These are phyloP conservation scores for Xylaria curta DNA, from an alignment of 495 filamentous ascomycete genomes.

Conservation along the genomic window DNA sequence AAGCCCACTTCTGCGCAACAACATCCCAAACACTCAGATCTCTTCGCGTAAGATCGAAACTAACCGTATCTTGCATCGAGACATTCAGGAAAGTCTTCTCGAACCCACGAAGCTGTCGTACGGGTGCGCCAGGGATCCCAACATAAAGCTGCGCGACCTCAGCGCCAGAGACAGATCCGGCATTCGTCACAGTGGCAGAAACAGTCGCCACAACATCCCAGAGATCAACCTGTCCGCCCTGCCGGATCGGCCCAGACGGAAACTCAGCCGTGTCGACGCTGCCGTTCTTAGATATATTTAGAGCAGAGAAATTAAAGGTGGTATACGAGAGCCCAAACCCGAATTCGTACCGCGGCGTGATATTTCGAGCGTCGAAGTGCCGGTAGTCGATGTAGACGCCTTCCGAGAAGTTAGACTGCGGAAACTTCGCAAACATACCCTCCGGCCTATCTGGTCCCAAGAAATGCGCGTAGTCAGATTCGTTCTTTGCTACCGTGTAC, in stretches of 20 bases:
- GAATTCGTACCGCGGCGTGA: constrained; percentile 65
- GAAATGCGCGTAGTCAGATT: constrained; percentile 54
- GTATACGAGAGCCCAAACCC: constrained; percentile 69
- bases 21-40: constrained; percentile 65
- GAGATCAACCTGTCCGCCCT: constrained; percentile 57
- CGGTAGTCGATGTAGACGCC: constrained; percentile 63
- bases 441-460: constrained; percentile 12
- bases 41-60: constrained; percentile 55
- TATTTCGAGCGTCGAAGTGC: constrained; percentile 59
- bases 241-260: constrained; percentile 39
- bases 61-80: constrained; percentile 46
- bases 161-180: constrained; percentile 44
- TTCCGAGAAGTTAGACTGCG: constrained; percentile 57
- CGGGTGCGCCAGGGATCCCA: constrained; percentile 54
- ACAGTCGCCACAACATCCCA: constrained; percentile 54
- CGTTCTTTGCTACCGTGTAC: constrained; percentile 62
- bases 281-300: constrained; percentile 33
- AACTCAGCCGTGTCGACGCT: constrained; percentile 8
- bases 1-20: constrained; percentile 55
- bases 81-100: constrained; percentile 51
- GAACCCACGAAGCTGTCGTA: constrained; percentile 61
- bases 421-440: constrained; percentile 36
- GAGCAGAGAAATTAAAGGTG: constrained; percentile 52
- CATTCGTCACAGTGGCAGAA: constrained; percentile 53
- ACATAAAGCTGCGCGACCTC: constrained; percentile 64